These are phyloP conservation scores for Penicillium brasilianum DNA, from an alignment of 2,329 filamentous ascomycete genomes.

Conservation along the genomic window DNA sequence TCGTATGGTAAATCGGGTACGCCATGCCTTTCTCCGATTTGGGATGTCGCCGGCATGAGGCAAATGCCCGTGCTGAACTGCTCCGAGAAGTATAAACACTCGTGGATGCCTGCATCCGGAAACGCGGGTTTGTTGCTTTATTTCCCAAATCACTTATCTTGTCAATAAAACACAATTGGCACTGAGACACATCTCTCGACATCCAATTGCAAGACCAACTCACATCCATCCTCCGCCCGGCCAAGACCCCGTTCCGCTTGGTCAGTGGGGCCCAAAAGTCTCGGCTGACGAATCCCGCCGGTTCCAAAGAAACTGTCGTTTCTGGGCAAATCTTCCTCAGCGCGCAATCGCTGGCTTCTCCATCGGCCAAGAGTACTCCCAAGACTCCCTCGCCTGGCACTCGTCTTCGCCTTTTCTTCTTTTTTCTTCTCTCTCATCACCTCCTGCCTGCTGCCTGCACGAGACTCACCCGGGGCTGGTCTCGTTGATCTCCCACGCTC, in stretches of 20 bases:
- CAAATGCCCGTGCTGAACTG: neutral
- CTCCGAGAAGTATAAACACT: neutral
- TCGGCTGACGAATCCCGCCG: slow-evolving; percentile 36
- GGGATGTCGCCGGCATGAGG: neutral
- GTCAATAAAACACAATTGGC: neutral
- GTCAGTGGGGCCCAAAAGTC: slow-evolving; percentile 29
- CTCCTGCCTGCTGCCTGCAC: slow-evolving; percentile 7
- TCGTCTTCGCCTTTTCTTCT: slow-evolving; percentile 13
- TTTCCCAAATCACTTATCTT: neutral
- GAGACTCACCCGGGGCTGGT: neutral
- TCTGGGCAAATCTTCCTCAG: slow-evolving; percentile 27
- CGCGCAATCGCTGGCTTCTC: slow-evolving; percentile 19
- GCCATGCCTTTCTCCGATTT: neutral
- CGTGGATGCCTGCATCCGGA: neutral
- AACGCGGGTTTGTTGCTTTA: neutral
- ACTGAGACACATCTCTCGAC: neutral
- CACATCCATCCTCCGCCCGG: slow-evolving; percentile 20
- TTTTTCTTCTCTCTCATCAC: slow-evolving; percentile 8
- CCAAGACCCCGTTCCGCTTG: slow-evolving; percentile 31
- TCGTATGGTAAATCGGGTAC: neutral
- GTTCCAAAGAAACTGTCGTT: slow-evolving; percentile 21
- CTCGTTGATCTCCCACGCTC: neutral
- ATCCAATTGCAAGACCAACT: neutral
- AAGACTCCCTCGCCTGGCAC: slow-evolving; percentile 20
- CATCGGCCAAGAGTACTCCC: slow-evolving; percentile 28